phyloP scores from a whole-genome alignment of 2,329 filamentous ascomycete genomes.

The Chlorencoelia australis region DNA sequence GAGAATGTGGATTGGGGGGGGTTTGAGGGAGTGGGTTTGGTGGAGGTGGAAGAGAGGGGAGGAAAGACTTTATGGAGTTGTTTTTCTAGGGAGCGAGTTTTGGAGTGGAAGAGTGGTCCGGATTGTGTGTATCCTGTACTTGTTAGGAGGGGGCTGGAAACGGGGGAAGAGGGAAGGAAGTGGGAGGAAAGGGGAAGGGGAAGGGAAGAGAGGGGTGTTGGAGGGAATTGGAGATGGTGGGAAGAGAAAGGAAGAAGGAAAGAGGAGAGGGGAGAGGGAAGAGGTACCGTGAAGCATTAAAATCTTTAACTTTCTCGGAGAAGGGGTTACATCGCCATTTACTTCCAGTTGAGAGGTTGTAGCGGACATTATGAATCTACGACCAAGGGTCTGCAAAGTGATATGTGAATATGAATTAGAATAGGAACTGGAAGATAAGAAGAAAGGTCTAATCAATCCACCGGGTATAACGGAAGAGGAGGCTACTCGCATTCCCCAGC shows the following conservation, averaged over 20 bases:
- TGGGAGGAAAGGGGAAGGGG: neutral
- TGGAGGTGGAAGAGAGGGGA: constrained; percentile 42
- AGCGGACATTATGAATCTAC: too few species aligned
- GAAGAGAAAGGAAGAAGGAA: constrained; percentile 1
- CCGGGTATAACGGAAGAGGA: too few species aligned
- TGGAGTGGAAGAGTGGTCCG: constrained; percentile 72
- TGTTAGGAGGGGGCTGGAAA: neutral
- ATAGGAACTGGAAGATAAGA: too few species aligned
- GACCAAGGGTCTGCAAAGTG: too few species aligned
- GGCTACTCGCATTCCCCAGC: too few species aligned
- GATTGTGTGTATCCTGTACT: constrained; percentile 76
- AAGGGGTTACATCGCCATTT: too few species aligned
- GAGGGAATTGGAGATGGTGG: constrained; percentile 1
- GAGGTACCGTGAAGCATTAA: constrained; percentile 64
- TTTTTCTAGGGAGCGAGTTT: constrained; percentile 82
- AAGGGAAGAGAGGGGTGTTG: constrained; percentile 2
- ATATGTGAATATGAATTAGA: too few species aligned
- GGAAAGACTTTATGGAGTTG: constrained; percentile 65
- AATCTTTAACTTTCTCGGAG: constrained; percentile 43
- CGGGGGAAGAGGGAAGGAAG: neutral
- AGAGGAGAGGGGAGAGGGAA: constrained; percentile 4
- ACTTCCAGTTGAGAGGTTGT: too few species aligned
- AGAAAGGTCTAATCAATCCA: too few species aligned
- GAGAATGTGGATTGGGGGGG: constrained; percentile 39
- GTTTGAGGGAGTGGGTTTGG: constrained; percentile 34